Base-by-base conservation (phyloP, 352 stramenopile species). In the Pythium dissimile region DNA sequence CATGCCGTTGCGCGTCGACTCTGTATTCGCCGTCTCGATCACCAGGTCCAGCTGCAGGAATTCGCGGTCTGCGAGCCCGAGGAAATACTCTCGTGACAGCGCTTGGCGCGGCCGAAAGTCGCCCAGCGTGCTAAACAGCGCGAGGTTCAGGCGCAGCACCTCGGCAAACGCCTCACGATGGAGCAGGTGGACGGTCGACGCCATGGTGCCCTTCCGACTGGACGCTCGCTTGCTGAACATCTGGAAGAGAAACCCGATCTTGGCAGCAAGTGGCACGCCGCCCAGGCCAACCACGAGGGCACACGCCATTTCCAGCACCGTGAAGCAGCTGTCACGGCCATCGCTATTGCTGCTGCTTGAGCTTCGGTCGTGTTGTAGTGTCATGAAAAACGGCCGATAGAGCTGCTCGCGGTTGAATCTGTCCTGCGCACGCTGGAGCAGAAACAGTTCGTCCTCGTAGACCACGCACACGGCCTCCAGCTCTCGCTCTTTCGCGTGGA, bases 231-330 rank as follows among this genome's bases (percentile, higher is more conserved):
- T 61, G 31, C 45, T 60, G 48, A 92, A 96, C 37, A 95, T 72
- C 2, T 75, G 46, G 52, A 95, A 91, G 1, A 95, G 24, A 38
- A 95, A 91, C 10, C 63, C 65, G 20, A 95, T 73, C 54, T 93
- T 95, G 20, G 79, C 72, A 5, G 56, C 53, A 12, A 96, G 28
- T 6, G 59, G 51, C 28, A 76, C 76, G 6, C 43, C 69, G 10
- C 71, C 72, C 27, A 80, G 26, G 1, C 86, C 77, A 20, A 94
- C 31, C 1, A 97, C 52, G 20, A 94, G 32, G 0, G 74, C 65
- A 2, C 79, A 45, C 1, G 75, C 64, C 15, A 88, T 58, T 2
- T 85, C 72, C 48, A 87, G 31, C 8, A 92, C 31, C 11, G 52
- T 62, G 31, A 69, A 64, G 2, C 10, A 13, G n/a, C 35, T 49